A percentile compares a stretch with the other conserved stretches of the same genome.
phyloP scores from a whole-genome alignment of 2,329 filamentous ascomycete genomes.

The Botrytis fragariae region DNA sequence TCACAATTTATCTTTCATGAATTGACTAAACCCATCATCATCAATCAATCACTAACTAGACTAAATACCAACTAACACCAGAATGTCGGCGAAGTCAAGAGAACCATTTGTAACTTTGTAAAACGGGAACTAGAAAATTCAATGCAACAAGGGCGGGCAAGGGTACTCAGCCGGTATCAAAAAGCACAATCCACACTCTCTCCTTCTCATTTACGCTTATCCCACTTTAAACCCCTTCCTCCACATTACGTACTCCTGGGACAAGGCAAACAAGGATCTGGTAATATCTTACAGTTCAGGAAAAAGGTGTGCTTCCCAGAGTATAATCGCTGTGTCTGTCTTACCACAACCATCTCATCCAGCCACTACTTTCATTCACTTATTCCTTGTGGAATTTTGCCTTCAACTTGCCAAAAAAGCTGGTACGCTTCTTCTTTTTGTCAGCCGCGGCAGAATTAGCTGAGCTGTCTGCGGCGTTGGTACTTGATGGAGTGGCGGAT shows the following conservation, averaged over 20 bases:
- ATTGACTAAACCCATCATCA: conserved; percentile 1
- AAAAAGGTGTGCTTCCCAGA: conserved; percentile 17
- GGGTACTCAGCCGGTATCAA: conserved; percentile 23
- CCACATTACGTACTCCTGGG: conserved; percentile 18
- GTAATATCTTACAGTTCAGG: conserved; percentile 20
- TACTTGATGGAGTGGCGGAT: conserved; percentile 31
- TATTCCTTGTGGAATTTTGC: conserved; percentile 47
- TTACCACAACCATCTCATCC: background rate
- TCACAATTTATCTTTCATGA: conserved; percentile 16
- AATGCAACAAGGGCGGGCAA: conserved; percentile 20
- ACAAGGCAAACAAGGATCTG: conserved; percentile 18
- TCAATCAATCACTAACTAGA: conserved; percentile 16
- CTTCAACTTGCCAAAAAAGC: conserved; percentile 47
- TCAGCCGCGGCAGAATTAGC: conserved; percentile 29
- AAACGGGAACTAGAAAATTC: conserved; percentile 21
- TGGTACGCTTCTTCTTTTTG: conserved; percentile 41
- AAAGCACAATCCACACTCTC: conserved; percentile 14
- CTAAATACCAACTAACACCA: conserved; percentile 16
- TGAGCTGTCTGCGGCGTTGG: conserved; percentile 32
- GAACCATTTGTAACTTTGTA: conserved; percentile 21
- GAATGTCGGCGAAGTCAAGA: conserved; percentile 21
- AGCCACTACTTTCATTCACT: conserved; percentile 13
- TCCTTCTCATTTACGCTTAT: conserved; percentile 12
- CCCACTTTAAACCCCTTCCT: conserved; percentile 12
- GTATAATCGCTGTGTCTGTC: conserved; percentile 15